phyloP scores from a whole-genome alignment of 2,329 filamentous ascomycete species.

The Epichloe bromicola region DNA sequence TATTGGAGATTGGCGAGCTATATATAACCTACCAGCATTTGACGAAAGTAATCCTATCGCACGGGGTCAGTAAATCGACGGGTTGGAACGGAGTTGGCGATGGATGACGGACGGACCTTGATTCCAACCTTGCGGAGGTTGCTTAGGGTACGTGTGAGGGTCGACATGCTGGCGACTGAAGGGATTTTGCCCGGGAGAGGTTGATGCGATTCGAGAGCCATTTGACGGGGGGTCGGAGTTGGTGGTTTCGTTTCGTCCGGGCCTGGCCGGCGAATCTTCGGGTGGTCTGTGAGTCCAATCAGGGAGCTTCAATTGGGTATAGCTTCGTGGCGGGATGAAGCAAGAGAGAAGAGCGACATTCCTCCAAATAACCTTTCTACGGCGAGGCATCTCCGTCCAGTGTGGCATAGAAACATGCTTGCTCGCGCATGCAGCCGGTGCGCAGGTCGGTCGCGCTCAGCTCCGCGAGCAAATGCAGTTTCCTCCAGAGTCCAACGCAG shows the following conservation, averaged over 20 bases:
- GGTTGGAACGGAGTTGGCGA: background rate
- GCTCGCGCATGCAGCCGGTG: slow-evolving; percentile 22
- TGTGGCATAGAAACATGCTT: slow-evolving; percentile 15
- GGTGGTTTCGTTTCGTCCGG: background rate
- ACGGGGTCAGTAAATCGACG: slow-evolving; percentile 4
- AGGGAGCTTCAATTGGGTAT: background rate
- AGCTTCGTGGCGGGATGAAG: background rate
- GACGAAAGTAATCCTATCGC: slow-evolving; percentile 70
- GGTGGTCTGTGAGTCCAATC: slow-evolving; percentile 6
- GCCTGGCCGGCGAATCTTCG: slow-evolving; percentile 20
- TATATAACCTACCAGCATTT: slow-evolving; percentile 66
- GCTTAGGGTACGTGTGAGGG: slow-evolving; percentile 68
- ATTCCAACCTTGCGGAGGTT: slow-evolving; percentile 81
- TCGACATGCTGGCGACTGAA: slow-evolving; percentile 61
- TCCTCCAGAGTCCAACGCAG: slow-evolving; percentile 24
- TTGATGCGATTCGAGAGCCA: slow-evolving; percentile 2
- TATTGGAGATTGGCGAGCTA: slow-evolving; percentile 1
- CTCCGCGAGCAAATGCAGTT: slow-evolving; percentile 2
- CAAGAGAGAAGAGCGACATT: background rate
- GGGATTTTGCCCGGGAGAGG: slow-evolving; percentile 5
- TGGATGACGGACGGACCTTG: slow-evolving; percentile 56
- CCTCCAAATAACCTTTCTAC: background rate
- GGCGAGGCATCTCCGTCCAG: background rate
- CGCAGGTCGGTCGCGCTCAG: slow-evolving; percentile 13
- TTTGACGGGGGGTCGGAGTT: slow-evolving; percentile 6